A percentile compares a stretch with the other conserved stretches of the same genome.
Conservation (phyloP, 2,329 filamentous ascomycete species). For the Atkinsonella texensis region DNA sequence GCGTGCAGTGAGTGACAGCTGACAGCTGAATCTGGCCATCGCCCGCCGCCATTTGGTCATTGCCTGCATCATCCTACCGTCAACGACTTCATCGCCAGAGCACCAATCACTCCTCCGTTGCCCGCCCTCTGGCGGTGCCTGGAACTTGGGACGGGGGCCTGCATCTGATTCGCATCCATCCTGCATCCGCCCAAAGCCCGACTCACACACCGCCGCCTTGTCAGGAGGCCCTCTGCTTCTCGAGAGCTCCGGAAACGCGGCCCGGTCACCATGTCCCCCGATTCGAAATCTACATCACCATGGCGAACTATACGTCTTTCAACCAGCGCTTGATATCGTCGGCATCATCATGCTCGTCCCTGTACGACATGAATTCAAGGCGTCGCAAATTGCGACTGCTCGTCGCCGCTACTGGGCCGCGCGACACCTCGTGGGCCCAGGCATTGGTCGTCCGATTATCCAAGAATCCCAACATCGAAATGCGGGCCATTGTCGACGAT, state of each 20-base stretch:
- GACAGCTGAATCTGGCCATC: not conserved
- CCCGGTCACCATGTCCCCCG: slow-evolving; percentile 16
- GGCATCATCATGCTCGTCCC: slow-evolving; percentile 22
- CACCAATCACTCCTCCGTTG: not conserved
- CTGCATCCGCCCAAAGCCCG: too few relatives aligned
- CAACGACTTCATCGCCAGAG: not conserved
- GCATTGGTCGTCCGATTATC: slow-evolving; percentile 55
- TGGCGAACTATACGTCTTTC: slow-evolving; percentile 21
- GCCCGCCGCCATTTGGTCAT: not conserved
- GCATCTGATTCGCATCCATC: not conserved
- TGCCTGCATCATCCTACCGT: not conserved
- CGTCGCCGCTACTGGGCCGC: slow-evolving; percentile 52
- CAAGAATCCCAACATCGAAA: slow-evolving; percentile 50
- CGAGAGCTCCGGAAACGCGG: not conserved
- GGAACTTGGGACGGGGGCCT: not conserved
- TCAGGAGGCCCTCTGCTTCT: not conserved
- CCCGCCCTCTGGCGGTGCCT: not conserved
- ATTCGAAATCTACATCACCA: slow-evolving; percentile 17
- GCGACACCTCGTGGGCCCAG: slow-evolving; percentile 54
- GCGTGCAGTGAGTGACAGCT: too few relatives aligned
- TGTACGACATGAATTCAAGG: slow-evolving; percentile 23
- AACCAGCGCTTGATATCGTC: slow-evolving; percentile 19
- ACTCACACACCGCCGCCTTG: not conserved
- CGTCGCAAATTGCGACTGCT: slow-evolving; percentile 46
- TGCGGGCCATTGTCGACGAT: slow-evolving; percentile 52